Evolutionary conservation across 2,329 filamentous ascomycete species (phyloP).

Genomic region (Colletotrichum musicola): DNA sequence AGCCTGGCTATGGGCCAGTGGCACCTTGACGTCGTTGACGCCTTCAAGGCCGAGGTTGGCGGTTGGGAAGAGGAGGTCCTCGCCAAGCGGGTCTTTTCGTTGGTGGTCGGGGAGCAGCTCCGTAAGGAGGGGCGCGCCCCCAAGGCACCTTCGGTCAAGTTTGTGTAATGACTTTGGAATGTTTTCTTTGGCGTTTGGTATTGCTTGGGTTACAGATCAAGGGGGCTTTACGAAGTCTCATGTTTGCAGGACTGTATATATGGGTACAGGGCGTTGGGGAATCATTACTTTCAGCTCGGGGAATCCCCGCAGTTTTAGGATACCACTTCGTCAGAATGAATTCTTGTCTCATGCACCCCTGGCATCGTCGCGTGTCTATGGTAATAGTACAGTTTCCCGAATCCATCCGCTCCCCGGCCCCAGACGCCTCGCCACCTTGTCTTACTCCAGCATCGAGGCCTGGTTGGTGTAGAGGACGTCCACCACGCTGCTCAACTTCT

Average conservation of each 20-base stretch:
- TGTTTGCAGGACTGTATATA: constrained; percentile 12
- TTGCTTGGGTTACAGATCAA: constrained; percentile 43
- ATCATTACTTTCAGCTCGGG: constrained; percentile 18
- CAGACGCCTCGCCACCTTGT: constrained; percentile 22
- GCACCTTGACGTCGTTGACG: constrained; percentile 70
- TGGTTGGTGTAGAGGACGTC: constrained; percentile 98
- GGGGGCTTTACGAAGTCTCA: constrained; percentile 24
- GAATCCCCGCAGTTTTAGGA: constrained; percentile 31
- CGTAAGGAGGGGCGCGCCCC: constrained; percentile 41
- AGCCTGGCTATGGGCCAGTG: constrained; percentile 64
- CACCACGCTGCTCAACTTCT: constrained; percentile 96
- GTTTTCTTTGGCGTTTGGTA: neutral
- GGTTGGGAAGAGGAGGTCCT: constrained; percentile 63
- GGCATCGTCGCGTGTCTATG: constrained; percentile 40
- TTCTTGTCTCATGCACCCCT: constrained; percentile 38
- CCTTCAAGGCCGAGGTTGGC: constrained; percentile 61
- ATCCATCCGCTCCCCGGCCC: constrained; percentile 30
- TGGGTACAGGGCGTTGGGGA: constrained; percentile 15
- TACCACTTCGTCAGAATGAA: constrained; percentile 40
- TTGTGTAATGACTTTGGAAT: constrained; percentile 6
- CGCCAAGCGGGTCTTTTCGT: constrained; percentile 65
- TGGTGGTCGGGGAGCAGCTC: constrained; percentile 65
- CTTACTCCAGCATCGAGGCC: constrained; percentile 90
- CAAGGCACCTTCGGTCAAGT: constrained; percentile 26
- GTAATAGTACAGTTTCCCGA: constrained; percentile 43